These are phyloP conservation scores for Xylariaceae sp. DNA, from an alignment of 2,329 filamentous ascomycete genomes.

Conservation along the genomic window DNA sequence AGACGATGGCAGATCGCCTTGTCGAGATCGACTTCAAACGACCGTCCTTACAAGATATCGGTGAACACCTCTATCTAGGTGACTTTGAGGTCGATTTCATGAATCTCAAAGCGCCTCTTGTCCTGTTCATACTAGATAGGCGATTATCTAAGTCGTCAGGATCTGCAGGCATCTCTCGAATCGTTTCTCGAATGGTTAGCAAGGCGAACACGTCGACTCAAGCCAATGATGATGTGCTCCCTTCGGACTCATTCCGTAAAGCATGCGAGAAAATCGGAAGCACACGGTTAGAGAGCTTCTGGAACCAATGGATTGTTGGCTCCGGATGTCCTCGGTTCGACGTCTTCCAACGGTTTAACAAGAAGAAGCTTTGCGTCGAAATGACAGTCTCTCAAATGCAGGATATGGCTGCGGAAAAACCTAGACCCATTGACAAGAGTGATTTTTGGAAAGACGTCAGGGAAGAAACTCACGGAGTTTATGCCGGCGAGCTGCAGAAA, in stretches of 20 bases:
- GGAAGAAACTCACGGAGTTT: constrained; percentile 68
- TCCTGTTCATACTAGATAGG: constrained; percentile 91
- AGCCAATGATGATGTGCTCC: constrained; percentile 67
- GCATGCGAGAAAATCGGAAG: constrained; percentile 86
- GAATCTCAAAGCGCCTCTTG: constrained; percentile 81
- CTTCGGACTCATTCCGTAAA: constrained; percentile 71
- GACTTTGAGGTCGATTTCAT: constrained; percentile 87
- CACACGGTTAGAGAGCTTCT: constrained; percentile 83
- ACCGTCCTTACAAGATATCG: constrained; percentile 78
- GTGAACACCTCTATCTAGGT: constrained; percentile 72
- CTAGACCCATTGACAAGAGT: constrained; percentile 58
- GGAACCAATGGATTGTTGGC: constrained; percentile 86
- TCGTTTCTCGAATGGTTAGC: constrained; percentile 80
- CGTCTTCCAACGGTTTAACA: constrained; percentile 89
- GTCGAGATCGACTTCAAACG: constrained; percentile 77
- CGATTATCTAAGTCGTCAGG: constrained; percentile 84
- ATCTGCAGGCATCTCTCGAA: constrained; percentile 76
- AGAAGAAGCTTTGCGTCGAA: constrained; percentile 93
- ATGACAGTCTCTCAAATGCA: constrained; percentile 81
- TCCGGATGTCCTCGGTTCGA: constrained; percentile 86
- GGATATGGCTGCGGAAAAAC: constrained; percentile 42
- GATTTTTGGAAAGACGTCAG: constrained; percentile 83
- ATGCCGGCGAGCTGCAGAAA: constrained; percentile 65
- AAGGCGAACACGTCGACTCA: constrained; percentile 68
- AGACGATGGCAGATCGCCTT: constrained; percentile 75